These are phyloP conservation scores for Skeletonema menzelii DNA, from an alignment of 108 stramenopile genomes.

Conservation along the genomic window DNA sequence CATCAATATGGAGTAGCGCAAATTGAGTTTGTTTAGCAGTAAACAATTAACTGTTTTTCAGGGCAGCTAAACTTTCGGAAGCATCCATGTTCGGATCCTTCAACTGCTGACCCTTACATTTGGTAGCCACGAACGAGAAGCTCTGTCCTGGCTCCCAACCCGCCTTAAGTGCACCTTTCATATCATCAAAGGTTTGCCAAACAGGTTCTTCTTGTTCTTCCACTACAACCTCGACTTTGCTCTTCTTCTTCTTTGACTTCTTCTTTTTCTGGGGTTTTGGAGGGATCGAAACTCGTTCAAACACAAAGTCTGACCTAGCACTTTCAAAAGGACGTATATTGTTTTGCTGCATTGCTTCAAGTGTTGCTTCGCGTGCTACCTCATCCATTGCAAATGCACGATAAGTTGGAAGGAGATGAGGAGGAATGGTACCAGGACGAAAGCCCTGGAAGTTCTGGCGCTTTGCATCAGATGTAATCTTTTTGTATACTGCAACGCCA, in stretches of 20 bases:
- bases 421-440: constrained; percentile 82
- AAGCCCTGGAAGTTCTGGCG: constrained; percentile 80
- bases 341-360: constrained; percentile 87
- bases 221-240: constrained; percentile 24
- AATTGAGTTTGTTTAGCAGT: background rate
- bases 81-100: constrained; percentile 24
- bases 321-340: constrained; percentile 78
- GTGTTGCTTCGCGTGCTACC: constrained; percentile 71
- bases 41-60: background rate
- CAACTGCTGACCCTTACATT: constrained; percentile 73
- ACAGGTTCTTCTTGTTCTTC: constrained; percentile 31
- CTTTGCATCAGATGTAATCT: constrained; percentile 72
- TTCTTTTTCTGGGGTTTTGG: constrained; percentile 45
- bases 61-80: constrained; percentile 14
- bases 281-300: constrained; percentile 60
- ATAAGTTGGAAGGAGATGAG: constrained; percentile 77
- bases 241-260: constrained; percentile 54
- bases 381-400: constrained; percentile 85
- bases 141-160: constrained; percentile 86
- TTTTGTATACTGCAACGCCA: constrained; percentile 70
- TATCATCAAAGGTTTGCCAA: constrained; percentile 66
- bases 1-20: background rate
- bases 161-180: constrained; percentile 76
- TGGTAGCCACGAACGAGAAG: constrained; percentile 75
- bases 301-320: constrained; percentile 53